These are phyloP conservation scores for Fusarium nisikadoi DNA, from an alignment of 2,329 filamentous ascomycete genomes.

Conservation along the genomic window DNA sequence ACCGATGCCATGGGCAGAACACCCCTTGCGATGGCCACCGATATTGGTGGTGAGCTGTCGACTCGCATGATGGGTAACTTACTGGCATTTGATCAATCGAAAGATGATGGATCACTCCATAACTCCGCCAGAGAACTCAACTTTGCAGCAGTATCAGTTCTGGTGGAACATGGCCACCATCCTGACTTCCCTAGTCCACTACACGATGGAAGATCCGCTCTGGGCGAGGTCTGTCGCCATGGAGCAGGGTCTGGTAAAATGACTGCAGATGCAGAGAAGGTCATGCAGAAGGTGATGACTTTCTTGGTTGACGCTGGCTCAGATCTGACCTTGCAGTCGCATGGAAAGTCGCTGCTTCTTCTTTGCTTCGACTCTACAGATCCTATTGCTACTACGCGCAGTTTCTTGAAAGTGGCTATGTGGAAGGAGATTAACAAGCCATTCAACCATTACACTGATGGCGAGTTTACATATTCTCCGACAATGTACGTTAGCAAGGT, in stretches of 20 bases:
- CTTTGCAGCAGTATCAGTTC: conserved; percentile 63
- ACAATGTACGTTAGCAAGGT: conserved; percentile 69
- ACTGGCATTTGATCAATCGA: conserved; percentile 64
- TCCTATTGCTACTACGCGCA: conserved; percentile 64
- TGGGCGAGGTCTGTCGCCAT: conserved; percentile 71
- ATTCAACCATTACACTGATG: conserved; percentile 64
- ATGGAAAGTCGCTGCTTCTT: conserved; percentile 68
- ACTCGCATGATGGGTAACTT: conserved; percentile 65
- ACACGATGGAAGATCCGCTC: conserved; percentile 70
- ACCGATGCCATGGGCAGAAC: conserved; percentile 67
- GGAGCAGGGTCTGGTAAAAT: conserved; percentile 60
- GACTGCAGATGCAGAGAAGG: conserved; percentile 59
- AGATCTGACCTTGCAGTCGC: conserved; percentile 64
- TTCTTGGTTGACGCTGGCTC: conserved; percentile 67
- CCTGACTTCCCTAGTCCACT: conserved; percentile 72
- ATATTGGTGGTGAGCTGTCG: conserved; percentile 62
- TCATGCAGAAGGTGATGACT: conserved; percentile 66
- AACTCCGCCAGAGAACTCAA: conserved; percentile 71
- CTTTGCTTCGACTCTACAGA: conserved; percentile 69
- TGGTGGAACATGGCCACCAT: conserved; percentile 70
- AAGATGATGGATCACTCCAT: conserved; percentile 74
- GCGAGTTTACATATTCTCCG: conserved; percentile 69
- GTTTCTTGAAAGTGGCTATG: conserved; percentile 70
- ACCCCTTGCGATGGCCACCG: conserved; percentile 69
- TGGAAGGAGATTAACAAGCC: conserved; percentile 73